Conservation (phyloP, 768 basidiomycete species). For the Exsudoporus frostii region DNA sequence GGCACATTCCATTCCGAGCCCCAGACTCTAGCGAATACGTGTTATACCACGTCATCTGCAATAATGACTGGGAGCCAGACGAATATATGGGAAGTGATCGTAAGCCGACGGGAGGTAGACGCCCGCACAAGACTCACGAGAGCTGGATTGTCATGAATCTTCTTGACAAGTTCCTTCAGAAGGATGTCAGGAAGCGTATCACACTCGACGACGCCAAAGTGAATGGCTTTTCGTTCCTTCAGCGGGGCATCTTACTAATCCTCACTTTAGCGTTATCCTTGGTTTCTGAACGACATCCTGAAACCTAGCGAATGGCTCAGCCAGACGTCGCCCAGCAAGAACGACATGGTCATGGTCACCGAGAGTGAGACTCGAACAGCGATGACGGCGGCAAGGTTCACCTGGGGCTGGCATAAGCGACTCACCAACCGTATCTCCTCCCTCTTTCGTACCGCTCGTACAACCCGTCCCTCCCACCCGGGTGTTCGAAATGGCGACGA, state of each 20-base stretch:
- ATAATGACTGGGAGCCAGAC: constrained; percentile 67
- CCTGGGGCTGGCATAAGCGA: constrained; percentile 53
- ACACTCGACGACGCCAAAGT: constrained; percentile 84
- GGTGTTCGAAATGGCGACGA: constrained; percentile 10
- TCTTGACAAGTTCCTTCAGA: constrained; percentile 75
- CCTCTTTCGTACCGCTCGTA: constrained; percentile 45
- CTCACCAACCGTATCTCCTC: constrained; percentile 45
- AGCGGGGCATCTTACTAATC: neutral
- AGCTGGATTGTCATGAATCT: constrained; percentile 66
- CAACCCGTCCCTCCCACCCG: constrained; percentile 17
- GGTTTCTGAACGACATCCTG: constrained; percentile 67
- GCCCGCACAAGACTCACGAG: constrained; percentile 43
- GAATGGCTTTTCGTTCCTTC: constrained; percentile 13
- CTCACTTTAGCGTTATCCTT: constrained; percentile 48
- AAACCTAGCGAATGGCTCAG: constrained; percentile 70
- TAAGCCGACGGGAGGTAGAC: constrained; percentile 61
- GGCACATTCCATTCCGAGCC: constrained; percentile 72
- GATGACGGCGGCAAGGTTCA: constrained; percentile 62
- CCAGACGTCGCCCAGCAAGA: constrained; percentile 51
- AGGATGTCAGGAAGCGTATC: constrained; percentile 71
- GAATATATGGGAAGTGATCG: constrained; percentile 69
- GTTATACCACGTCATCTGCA: constrained; percentile 77
- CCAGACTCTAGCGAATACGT: constrained; percentile 62
- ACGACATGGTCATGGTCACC: constrained; percentile 56
- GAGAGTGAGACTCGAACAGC: constrained; percentile 76